phyloP scores from a whole-genome alignment of 2,329 filamentous ascomycete genomes.

The Penicillium sp. region DNA sequence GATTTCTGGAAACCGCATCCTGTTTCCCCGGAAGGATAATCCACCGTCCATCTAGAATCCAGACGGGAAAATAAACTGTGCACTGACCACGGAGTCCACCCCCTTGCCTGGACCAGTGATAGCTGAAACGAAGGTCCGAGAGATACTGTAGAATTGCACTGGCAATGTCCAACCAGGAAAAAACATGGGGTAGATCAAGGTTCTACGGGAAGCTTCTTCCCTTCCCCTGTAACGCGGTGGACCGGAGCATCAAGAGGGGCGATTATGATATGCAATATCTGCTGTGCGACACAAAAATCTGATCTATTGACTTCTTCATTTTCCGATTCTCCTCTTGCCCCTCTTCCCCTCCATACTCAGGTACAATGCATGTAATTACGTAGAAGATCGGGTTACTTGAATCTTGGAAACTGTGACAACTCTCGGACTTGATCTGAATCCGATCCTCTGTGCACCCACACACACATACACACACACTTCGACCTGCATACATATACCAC shows the following conservation, averaged over 20 bases:
- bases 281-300: slow-evolving; percentile 8
- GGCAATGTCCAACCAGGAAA: slow-evolving; percentile 4
- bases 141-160: not conserved
- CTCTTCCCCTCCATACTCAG: slow-evolving; percentile 1
- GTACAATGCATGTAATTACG: slow-evolving; percentile 5
- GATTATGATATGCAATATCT: slow-evolving; percentile 7
- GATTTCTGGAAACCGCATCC: slow-evolving; percentile 14
- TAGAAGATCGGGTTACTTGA: not conserved
- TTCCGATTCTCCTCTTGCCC: not conserved
- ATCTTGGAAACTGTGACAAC: not conserved
- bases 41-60: not conserved
- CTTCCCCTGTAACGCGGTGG: not conserved
- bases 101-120: slow-evolving; percentile 19
- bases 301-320: slow-evolving; percentile 13
- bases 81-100: slow-evolving; percentile 2
- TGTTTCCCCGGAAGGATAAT: slow-evolving; percentile 12
- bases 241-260: not conserved
- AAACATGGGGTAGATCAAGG: slow-evolving; percentile 6
- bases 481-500: not conserved
- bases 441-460: no score
- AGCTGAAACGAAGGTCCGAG: slow-evolving; percentile 19
- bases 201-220: not conserved
- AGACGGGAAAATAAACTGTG: not conserved
- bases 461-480: not conserved
- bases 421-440: not conserved